Percentiles rank a stretch among this genome's conserved stretches.
Conservation (phyloP, 176 grass and related monocot species). For the Sorghum bicolor region DNA sequence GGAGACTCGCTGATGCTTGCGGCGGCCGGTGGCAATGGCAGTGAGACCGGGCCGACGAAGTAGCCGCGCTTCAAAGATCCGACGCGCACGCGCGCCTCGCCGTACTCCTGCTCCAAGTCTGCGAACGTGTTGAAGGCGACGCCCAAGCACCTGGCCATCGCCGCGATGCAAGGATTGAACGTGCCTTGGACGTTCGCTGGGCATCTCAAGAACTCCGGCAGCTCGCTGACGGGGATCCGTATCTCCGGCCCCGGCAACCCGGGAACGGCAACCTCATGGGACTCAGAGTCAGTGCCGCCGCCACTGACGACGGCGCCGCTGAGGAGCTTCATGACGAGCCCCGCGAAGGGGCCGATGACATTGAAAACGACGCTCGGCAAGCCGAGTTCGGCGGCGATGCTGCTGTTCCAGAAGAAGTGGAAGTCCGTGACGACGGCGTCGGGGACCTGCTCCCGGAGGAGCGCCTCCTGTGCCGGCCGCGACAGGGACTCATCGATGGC, state of each 20-base stretch:
- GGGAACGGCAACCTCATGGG: background rate
- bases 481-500: background rate
- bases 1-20: background rate
- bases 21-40: background rate
- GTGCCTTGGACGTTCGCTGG: background rate
- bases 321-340: slow-evolving; percentile 8
- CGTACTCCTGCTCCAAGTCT: slow-evolving; percentile 23
- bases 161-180: accelerated
- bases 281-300: background rate
- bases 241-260: slow-evolving; percentile 6
- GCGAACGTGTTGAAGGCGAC: slow-evolving; percentile 10
- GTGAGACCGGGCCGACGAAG: slow-evolving; percentile 25
- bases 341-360: slow-evolving; percentile 3
- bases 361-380: background rate
- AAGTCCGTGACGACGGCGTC: slow-evolving; percentile 31
- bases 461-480: slow-evolving; percentile 6
- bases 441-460: slow-evolving; percentile 1
- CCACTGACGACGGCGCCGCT: background rate
- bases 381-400: background rate
- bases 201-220: slow-evolving; percentile 18
- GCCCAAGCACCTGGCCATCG: background rate
- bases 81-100: background rate
- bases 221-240: slow-evolving; percentile 1
- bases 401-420: slow-evolving; percentile 21
- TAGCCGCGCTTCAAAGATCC: background rate